phyloP scores from a whole-genome alignment of 805 yeast genomes.

The Ogataea zsoltii region DNA sequence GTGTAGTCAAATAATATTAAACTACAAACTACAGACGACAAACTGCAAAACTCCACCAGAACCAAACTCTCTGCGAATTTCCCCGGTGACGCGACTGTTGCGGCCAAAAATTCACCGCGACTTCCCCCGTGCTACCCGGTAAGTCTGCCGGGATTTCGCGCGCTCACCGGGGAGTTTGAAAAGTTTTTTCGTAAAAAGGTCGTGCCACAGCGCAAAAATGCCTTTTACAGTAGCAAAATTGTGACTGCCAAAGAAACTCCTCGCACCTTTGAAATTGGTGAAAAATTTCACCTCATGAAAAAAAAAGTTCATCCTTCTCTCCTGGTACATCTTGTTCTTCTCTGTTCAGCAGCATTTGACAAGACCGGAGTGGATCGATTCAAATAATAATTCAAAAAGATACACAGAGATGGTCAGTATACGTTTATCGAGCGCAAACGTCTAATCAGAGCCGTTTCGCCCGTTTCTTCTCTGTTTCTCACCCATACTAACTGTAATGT shows the following conservation, averaged over 20 bases:
- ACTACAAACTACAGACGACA: no score
- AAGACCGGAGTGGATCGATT: conserved; percentile 88
- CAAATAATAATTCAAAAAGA: conserved; percentile 30
- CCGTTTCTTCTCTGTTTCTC: background rate
- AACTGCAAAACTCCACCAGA: background rate
- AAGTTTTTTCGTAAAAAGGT: conserved; percentile 1
- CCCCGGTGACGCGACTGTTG: background rate
- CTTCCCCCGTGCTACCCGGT: background rate
- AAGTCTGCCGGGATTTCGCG: background rate
- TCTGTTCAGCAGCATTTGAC: conserved; percentile 5
- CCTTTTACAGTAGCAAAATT: background rate
- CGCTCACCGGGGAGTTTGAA: background rate
- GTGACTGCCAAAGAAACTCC: conserved; percentile 3
- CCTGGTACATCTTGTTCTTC: no score
- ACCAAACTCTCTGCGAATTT: conserved; percentile 1
- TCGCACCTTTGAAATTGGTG: background rate
- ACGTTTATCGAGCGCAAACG: conserved; percentile 11
- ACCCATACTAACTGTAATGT: conserved; percentile 43
- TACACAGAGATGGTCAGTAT: conserved; percentile 99
- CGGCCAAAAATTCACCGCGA: background rate
- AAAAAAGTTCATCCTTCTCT: background rate
- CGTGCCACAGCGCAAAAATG: background rate
- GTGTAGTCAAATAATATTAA: no score
- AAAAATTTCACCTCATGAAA: background rate
- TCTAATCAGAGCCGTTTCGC: background rate